Conservation (phyloP, 495 filamentous ascomycete species). For the Talaromyces adpressus region DNA sequence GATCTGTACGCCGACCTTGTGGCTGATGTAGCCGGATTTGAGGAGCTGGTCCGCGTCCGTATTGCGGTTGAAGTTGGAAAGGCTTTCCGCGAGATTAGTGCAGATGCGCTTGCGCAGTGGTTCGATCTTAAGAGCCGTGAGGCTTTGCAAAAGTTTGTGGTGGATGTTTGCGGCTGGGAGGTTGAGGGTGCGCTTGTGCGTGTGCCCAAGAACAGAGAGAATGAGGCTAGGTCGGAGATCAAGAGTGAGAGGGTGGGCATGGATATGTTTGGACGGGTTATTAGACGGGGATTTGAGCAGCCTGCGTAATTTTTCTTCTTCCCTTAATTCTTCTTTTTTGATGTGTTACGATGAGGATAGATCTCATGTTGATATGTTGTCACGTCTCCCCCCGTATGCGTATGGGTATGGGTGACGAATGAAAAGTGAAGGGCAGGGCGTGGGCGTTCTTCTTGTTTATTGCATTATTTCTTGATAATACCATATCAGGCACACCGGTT, state of each 20-base stretch:
- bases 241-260: constrained; percentile 82
- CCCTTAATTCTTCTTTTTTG: neutral
- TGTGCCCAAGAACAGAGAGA: constrained; percentile 91
- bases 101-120: constrained; percentile 75
- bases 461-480: neutral
- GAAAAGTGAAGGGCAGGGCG: constrained; percentile 1
- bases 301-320: constrained; percentile 46
- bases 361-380: constrained; percentile 4
- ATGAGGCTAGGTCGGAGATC: constrained; percentile 94
- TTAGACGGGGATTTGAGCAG: constrained; percentile 87
- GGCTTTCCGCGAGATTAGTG: constrained; percentile 74
- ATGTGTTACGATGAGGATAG: neutral
- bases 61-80: constrained; percentile 88
- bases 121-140: constrained; percentile 65
- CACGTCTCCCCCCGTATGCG: too few species aligned
- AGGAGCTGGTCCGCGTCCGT: constrained; percentile 87
- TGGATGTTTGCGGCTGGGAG: constrained; percentile 81
- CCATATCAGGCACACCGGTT: neutral
- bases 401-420: neutral
- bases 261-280: constrained; percentile 78
- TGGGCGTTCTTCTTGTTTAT: neutral
- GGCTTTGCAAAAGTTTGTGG: constrained; percentile 72
- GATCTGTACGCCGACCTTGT: constrained; percentile 95
- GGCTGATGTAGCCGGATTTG: constrained; percentile 91
- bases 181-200: constrained; percentile 59